Conservation (phyloP, 768 basidiomycete genomes). For the Boletus speciosus region DNA sequence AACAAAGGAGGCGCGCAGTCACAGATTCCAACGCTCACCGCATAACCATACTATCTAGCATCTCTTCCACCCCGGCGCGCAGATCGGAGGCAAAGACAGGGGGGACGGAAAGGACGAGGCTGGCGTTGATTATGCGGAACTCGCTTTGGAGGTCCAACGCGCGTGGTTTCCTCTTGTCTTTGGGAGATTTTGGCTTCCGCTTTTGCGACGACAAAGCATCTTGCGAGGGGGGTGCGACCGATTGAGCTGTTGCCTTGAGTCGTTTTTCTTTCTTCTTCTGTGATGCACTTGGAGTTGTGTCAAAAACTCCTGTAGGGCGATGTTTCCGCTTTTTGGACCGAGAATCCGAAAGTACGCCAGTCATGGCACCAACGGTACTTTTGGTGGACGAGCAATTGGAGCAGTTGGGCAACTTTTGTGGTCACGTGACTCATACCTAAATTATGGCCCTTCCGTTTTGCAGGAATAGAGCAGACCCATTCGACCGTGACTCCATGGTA, state of each 20-base stretch:
- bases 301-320: conserved; percentile 13
- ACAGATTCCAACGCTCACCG: conserved; percentile 50
- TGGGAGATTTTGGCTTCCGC: conserved; percentile 22
- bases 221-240: conserved; percentile 1
- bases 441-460: background rate
- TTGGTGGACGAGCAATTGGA: too few species aligned
- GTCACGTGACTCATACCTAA: conserved; percentile 17
- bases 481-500: conserved; percentile 21
- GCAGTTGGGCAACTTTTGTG: conserved; percentile 4
- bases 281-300: conserved; percentile 24
- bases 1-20: background rate
- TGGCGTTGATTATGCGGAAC: conserved; percentile 62
- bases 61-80: conserved; percentile 75
- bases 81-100: conserved; percentile 77
- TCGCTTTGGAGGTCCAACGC: conserved; percentile 38
- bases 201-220: conserved; percentile 11
- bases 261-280: conserved; percentile 37
- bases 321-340: conserved; percentile 54
- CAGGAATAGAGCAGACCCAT: background rate
- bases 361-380: conserved; percentile 1
- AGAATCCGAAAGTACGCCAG: conserved; percentile 5
- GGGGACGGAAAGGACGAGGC: conserved; percentile 69
- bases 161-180: conserved; percentile 39
- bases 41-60: conserved; percentile 95
- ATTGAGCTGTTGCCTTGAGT: conserved; percentile 12